Evolutionary conservation across 805 yeast species (phyloP), one percentile per base, ranked within the genome.

Genomic region (Candida germanica): DNA sequence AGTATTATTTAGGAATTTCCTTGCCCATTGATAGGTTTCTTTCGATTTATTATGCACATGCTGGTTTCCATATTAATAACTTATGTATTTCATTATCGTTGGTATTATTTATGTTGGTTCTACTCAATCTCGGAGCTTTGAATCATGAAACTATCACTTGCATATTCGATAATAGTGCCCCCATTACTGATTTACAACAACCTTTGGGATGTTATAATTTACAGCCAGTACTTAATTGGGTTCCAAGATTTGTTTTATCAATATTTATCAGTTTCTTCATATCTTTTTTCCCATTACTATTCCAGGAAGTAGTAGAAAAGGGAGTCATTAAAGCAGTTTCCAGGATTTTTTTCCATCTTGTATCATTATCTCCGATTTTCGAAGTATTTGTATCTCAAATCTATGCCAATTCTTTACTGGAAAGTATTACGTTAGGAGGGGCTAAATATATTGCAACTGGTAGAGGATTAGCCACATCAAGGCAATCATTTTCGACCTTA

Each of bases 381-480:
- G 98, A 91, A 57, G 97, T 91, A 5, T 88, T 91, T 62, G 96
- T 87, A 6, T 87, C 97, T 57, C 96, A 89, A 59, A 83, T 89
- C 6, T 91, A 91, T 56, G 85, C 97, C 3, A 77, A 78, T 49
- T 75, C 96, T 0, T 65, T 91, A 48, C 62, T 77, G 31, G 76
- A 77, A 33, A 93, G 89, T 58, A 68, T 91, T 33, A 73, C 88
- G 1, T 82, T 84, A 62, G 98, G 98, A 3, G 95, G 95, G 31
- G 98, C 98, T 1, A 73, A 79, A 36, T 91, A 91, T 54, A 83
- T 91, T 44, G 80, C 95, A 8, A 87, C 97, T 2, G 98, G 98
- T 2, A 69, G 98, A 62, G 95, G 96, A 1, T 85, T 89, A 67
- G 96, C 98, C 2, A 87, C 87, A 14, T 74, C 88, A 3, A 74